Conservation (phyloP, 345 rosid genomes). For the Ceriops zippeliana region DNA sequence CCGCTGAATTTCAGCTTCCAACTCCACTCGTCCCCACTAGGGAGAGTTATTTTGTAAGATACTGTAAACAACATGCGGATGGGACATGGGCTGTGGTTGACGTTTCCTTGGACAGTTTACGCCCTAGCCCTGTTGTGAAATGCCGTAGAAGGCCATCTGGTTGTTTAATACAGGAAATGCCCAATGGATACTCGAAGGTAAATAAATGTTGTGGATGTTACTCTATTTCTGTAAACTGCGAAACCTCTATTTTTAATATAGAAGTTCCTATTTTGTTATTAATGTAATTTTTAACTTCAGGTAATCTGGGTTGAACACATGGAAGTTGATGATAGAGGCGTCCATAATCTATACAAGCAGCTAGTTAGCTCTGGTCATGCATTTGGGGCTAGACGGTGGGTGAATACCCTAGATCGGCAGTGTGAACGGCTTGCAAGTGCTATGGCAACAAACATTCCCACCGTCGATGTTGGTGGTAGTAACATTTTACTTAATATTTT, state of each 20-base stretch:
- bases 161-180: conserved; percentile 75
- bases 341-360: conserved; percentile 57
- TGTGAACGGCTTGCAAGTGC: conserved; percentile 75
- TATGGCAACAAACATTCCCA: conserved; percentile 49
- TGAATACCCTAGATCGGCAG: conserved; percentile 66
- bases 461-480: conserved; percentile 52
- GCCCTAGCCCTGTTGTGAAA: conserved; percentile 40
- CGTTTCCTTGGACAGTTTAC: conserved; percentile 45
- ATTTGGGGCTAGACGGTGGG: conserved; percentile 91
- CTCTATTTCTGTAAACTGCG: neutral
- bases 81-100: conserved; percentile 94
- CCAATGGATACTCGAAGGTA: conserved; percentile 81
- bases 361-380: conserved; percentile 66
- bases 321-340: conserved; percentile 79
- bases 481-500: too few relatives aligned
- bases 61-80: conserved; percentile 70
- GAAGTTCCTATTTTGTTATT: neutral
- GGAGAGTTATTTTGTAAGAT: conserved; percentile 64
- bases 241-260: neutral
- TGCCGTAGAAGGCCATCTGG: conserved; percentile 89
- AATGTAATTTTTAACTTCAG: conserved; percentile 24
- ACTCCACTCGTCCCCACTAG: conserved; percentile 82
- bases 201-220: neutral
- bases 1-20: conserved; percentile 72
- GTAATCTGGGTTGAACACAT: conserved; percentile 93